Percentiles rank a stretch among this genome's conserved stretches.
phyloP scores from a whole-genome alignment of 805 yeast genomes.

The Maudiozyma bulderi region DNA sequence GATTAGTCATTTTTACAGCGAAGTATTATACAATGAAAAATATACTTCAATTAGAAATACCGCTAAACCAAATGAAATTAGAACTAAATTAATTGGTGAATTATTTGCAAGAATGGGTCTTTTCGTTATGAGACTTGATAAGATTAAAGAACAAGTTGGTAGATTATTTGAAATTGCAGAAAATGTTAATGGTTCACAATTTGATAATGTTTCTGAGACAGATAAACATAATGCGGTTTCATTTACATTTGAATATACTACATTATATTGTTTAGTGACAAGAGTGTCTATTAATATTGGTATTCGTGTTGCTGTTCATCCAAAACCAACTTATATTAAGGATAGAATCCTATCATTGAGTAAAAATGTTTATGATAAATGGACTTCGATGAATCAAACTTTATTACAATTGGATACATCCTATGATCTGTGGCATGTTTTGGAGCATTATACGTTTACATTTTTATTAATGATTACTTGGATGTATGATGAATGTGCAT shows the following conservation, averaged over 20 bases:
- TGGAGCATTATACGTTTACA: constrained; percentile 8
- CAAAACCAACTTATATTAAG: constrained; percentile 5
- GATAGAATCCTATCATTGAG: constrained; percentile 2
- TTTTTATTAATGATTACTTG: constrained; percentile 7
- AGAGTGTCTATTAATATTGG: constrained; percentile 10
- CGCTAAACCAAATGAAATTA: constrained; percentile 15
- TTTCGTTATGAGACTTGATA: constrained; percentile 8
- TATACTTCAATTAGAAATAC: constrained; percentile 21
- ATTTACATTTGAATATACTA: not conserved
- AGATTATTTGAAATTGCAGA: constrained; percentile 12
- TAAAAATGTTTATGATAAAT: constrained; percentile 5
- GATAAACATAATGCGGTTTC: not conserved
- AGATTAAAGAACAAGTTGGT: constrained; percentile 12
- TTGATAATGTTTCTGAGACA: not conserved
- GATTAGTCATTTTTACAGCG: constrained; percentile 13
- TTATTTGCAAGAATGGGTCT: constrained; percentile 11
- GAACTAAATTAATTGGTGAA: constrained; percentile 13
- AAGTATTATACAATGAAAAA: constrained; percentile 18
- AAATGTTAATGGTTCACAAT: not conserved
- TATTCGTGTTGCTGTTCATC: constrained; percentile 7
- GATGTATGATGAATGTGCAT: constrained; percentile 3
- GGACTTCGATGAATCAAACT: constrained; percentile 8
- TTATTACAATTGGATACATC: constrained; percentile 9
- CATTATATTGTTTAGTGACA: constrained; percentile 1
- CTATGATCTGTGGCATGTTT: constrained; percentile 12